These are phyloP conservation scores for Blumeriella jaapii DNA, from an alignment of 2,329 filamentous ascomycete species.

Conservation along the genomic window DNA sequence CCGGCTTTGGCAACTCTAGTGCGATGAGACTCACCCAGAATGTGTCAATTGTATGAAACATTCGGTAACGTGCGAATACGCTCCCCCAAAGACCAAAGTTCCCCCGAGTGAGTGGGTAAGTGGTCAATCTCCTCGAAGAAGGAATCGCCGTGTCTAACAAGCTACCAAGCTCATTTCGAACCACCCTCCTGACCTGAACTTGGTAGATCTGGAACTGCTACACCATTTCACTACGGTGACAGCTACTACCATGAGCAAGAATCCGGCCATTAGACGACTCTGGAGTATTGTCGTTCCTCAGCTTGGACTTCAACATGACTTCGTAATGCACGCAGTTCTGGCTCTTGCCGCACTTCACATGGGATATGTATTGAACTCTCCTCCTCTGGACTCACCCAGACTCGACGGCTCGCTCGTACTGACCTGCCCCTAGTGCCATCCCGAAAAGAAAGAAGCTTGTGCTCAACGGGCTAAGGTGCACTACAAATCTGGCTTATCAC, in stretches of 20 bases:
- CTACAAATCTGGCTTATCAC: conserved; percentile 23
- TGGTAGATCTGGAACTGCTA: conserved; percentile 23
- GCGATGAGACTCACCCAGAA: conserved; percentile 29
- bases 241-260: conserved; percentile 32
- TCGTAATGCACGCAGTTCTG: conserved; percentile 37
- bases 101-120: conserved; percentile 4
- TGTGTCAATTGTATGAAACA: conserved; percentile 31
- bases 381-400: background rate
- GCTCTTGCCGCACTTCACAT: conserved; percentile 38
- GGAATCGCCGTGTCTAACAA: background rate
- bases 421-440: conserved; percentile 11
- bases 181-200: conserved; percentile 21
- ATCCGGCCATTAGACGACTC: conserved; percentile 31
- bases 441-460: conserved; percentile 28
- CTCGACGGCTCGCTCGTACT: background rate
- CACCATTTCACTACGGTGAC: conserved; percentile 28
- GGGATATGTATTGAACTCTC: conserved; percentile 25
- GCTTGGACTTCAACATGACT: conserved; percentile 34
- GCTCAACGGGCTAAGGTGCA: conserved; percentile 29
- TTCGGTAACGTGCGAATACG: conserved; percentile 28
- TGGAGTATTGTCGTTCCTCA: conserved; percentile 27
- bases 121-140: background rate
- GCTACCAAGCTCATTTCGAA: background rate
- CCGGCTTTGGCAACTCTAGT: conserved; percentile 18
- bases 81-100: conserved; percentile 7